Evolutionary conservation across 495 filamentous ascomycete genomes (phyloP).

Genomic region (Elasticomyces elasticus): DNA sequence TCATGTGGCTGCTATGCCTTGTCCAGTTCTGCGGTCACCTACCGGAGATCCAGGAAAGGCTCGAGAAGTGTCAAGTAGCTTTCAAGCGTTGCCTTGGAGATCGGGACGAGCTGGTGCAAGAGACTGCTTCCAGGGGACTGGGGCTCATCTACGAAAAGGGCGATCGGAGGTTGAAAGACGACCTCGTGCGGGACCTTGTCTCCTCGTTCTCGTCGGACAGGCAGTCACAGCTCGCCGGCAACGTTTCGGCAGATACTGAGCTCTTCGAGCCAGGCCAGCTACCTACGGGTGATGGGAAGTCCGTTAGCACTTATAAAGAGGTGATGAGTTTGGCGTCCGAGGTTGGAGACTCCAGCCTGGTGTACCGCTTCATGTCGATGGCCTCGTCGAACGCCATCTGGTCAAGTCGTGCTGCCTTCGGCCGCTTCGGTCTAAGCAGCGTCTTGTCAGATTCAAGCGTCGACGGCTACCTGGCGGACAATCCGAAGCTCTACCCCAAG

Average conservation of each 20-base stretch:
- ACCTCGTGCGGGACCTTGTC: conserved; percentile 77
- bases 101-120: conserved; percentile 86
- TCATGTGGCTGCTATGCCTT: conserved; percentile 87
- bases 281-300: conserved; percentile 72
- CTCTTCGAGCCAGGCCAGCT: conserved; percentile 89
- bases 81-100: conserved; percentile 83
- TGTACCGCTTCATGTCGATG: conserved; percentile 95
- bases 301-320: conserved; percentile 86
- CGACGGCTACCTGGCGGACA: conserved; percentile 56
- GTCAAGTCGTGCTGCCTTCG: conserved; percentile 90
- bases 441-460: conserved; percentile 82
- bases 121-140: conserved; percentile 84
- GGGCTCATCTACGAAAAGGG: conserved; percentile 88
- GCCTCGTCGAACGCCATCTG: conserved; percentile 91
- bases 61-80: conserved; percentile 71
- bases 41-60: conserved; percentile 54
- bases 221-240: conserved; percentile 56
- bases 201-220: conserved; percentile 71
- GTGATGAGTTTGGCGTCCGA: conserved; percentile 89
- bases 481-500: conserved; percentile 90
- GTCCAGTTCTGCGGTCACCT: conserved; percentile 81
- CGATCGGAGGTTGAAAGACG: conserved; percentile 64
- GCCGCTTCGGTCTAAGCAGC: conserved; percentile 80
- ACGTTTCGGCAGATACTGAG: conserved; percentile 78
- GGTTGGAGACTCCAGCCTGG: conserved; percentile 84